Base-by-base conservation (phyloP, 2,329 filamentous ascomycete genomes). In the Diaporthe batatas region DNA sequence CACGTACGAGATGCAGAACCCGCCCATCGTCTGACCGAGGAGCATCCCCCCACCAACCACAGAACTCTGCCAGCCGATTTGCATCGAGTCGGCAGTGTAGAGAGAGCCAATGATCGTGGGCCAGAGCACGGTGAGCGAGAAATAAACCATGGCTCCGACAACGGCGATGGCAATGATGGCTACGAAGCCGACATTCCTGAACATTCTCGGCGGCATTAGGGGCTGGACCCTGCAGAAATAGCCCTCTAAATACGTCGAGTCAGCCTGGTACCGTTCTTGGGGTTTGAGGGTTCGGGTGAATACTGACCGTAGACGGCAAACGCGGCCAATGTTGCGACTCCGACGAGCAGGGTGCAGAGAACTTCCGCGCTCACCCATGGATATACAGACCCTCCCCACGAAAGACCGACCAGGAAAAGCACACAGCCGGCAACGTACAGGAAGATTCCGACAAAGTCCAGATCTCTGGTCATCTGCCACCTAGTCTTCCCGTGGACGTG, bases 81-180 rank as follows among this genome's bases (percentile, higher is more conserved):
- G 71, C 51, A 82, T 80, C 8, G 77, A 75, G 74, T 83, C 79
- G 12, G 77, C 80, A 5, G 81, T 82, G 77, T 83, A 87, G n/a
- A 86, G 76, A 21, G 78, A 76, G n/a, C 74, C 72, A 71, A 86
- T 82, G n/a, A 83, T 81, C 12, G 82, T 81, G 2, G 85, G 85
- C 82, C 84, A 85, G 16, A 86, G 80, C 16, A 85, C 79, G 10
- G 81, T 84, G 72, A 87, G 77, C 16, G 80, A 81, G 77, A 84
- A 86, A 77, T 84, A 87, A 10, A 86, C 78, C 81, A 85, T 84
- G 42, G 82, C 82, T n/a, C 80, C 82, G 62, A 85, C 80, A 6
- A 80, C 80, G 1, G 83, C 84, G 57, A 81, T 79, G 47, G 79
- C 75, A 47, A 85, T 80, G 65, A 85, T 80, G 65, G 82, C 83